Conservation (phyloP, 176 grass and related monocot genomes). For the Triticum dicoccoides region DNA sequence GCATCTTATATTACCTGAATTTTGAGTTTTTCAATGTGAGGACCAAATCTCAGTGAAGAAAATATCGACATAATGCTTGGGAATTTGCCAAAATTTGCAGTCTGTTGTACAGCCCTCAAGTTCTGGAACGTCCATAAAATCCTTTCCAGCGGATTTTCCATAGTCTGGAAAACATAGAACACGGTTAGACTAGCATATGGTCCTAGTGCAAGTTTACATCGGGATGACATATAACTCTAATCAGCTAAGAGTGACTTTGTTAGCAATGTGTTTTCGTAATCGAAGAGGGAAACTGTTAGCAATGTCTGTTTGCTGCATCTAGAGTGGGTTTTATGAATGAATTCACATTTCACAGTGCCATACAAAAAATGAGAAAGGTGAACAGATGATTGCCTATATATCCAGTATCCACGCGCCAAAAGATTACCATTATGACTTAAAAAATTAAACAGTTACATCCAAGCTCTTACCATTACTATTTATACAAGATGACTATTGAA, state of each 20-base stretch:
- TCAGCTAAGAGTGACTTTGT: not conserved
- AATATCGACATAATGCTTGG: slow-evolving; percentile 9
- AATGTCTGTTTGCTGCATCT: not conserved
- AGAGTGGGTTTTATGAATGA: not conserved
- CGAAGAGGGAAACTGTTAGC: too few species aligned
- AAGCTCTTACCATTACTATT: not conserved
- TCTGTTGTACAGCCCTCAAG: not conserved
- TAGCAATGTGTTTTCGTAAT: not conserved
- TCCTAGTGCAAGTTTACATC: not conserved
- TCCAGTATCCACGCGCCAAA: too few species aligned
- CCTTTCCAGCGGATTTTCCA: not conserved
- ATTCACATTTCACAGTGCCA: not conserved
- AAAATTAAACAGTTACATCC: not conserved
- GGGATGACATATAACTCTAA: not conserved
- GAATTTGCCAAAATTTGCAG: not conserved
- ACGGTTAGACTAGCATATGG: not conserved
- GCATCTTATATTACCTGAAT: slow-evolving; percentile 9
- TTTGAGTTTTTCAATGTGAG: not conserved
- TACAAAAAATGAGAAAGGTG: too few species aligned
- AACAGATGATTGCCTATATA: too few species aligned
- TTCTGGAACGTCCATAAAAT: slow-evolving; percentile 6
- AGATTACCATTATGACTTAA: too few species aligned
- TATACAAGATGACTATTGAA: not conserved
- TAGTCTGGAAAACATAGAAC: not conserved
- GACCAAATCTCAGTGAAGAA: not conserved